Evolutionary conservation across 345 rosid genomes (phyloP), one percentile per base, ranked within the genome.

Genomic region (Ailanthus altissimus): DNA sequence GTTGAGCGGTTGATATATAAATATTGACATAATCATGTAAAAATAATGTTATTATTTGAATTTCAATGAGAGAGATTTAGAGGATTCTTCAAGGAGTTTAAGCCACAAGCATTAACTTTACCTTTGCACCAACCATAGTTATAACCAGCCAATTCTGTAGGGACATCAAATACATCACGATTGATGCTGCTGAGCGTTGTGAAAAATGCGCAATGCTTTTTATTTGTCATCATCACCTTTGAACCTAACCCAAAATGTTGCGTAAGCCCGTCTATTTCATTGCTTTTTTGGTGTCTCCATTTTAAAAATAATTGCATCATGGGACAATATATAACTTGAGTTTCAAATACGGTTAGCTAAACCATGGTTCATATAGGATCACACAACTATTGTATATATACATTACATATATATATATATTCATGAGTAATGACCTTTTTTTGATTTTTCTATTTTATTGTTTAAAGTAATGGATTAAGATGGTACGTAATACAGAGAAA

Each of bases 241-340:
- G 78, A 73, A 78, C 75, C 77, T 72, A 72, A 72, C 82, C 61
- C 59, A 67, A 60, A 70, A 63, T 2, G 43, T 70, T 66, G 61
- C 42, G 73, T 61, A 76, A 67, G 75, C 84, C 46, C 70, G 73
- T 73, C 85, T 18, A 40, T 75, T 58, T 82, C 78, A 63, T 49
- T 62, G 75, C 68, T 73, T 69, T 72, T 77, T 53, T 80, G 70
- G n/a, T 66, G 60, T 80, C 82, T 75, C 84, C 84, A 75, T 72
- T 78, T 75, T 5, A 23, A 65, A 50, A 61, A 70, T 68, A 53
- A 70, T 60, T 80, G 40, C 78, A 74, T 49, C 51, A n/a, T 46
- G 4, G 28, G 18, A 43, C 42, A 73, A 43, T 59, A 16, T 42
- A n/a, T 42, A 38, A 40, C 77, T 47, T n/a, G 14, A 28, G 18